phyloP scores from a whole-genome alignment of 2,329 filamentous ascomycete species.

The Talaromyces marneffei region DNA sequence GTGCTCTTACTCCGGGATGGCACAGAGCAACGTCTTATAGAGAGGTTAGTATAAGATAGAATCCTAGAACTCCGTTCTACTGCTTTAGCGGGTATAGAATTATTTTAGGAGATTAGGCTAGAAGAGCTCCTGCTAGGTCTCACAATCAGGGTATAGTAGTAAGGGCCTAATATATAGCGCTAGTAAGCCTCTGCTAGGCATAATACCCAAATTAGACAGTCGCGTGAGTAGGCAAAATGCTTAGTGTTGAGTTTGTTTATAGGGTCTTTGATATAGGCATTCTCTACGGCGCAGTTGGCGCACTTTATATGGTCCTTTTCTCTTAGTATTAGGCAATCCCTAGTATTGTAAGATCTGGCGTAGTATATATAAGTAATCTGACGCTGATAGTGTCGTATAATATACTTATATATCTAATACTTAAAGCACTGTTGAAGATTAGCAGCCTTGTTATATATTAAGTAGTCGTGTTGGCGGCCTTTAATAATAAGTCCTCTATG shows the following conservation, averaged over 20 bases:
- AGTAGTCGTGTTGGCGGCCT: neutral
- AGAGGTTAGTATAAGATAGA: neutral
- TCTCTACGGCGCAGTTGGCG: neutral
- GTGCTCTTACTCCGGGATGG: neutral
- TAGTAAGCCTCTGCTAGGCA: neutral
- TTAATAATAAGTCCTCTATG: neutral
- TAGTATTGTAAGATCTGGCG: neutral
- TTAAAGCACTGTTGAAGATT: conserved; percentile 1
- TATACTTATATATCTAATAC: conserved; percentile 6
- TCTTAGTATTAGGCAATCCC: neutral
- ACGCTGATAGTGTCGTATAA: neutral
- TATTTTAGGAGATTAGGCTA: neutral
- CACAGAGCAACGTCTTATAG: neutral
- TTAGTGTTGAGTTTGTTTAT: neutral
- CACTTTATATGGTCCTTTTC: neutral
- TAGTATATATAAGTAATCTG: neutral
- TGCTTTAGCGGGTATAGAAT: neutral
- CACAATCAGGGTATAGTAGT: neutral
- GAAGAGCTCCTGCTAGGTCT: neutral
- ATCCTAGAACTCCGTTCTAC: neutral
- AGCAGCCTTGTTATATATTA: neutral
- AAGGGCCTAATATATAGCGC: neutral
- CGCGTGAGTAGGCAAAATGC: neutral
- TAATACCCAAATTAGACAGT: neutral
- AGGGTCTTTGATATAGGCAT: neutral